These are phyloP conservation scores for Chlorella sp. DNA, from an alignment of 139 green algal genomes.

Conservation along the genomic window DNA sequence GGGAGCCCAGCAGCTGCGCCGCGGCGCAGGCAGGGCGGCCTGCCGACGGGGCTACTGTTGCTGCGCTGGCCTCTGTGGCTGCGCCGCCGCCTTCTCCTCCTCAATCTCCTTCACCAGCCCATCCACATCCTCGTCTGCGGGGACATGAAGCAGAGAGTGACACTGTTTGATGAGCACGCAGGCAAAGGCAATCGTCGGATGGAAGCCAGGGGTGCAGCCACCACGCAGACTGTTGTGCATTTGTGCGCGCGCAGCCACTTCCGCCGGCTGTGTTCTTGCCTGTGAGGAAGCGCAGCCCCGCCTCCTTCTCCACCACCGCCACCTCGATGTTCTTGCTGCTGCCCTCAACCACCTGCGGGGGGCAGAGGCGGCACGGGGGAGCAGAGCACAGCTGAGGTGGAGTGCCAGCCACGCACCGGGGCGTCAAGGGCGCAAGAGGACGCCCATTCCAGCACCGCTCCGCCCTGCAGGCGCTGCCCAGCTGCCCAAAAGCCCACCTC, in stretches of 20 bases:
- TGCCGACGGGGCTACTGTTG: neutral
- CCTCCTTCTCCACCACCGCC: constrained; percentile 83
- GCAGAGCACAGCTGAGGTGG: neutral
- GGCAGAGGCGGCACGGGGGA: neutral
- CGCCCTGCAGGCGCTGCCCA: constrained; percentile 69
- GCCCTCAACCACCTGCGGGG: constrained; percentile 57
- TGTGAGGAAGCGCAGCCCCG: constrained; percentile 68
- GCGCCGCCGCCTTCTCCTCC: constrained; percentile 88
- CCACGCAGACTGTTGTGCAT: too few species aligned
- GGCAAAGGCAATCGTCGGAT: too few species aligned
- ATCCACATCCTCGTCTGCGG: constrained; percentile 84
- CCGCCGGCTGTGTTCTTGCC: neutral
- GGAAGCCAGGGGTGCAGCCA: too few species aligned
- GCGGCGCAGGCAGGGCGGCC: too few species aligned
- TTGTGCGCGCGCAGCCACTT: too few species aligned
- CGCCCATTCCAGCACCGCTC: too few species aligned
- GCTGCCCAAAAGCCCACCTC: constrained; percentile 78
- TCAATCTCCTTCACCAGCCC: constrained; percentile 86
- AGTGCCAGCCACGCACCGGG: too few species aligned
- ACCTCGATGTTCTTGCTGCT: constrained; percentile 84
- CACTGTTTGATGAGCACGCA: too few species aligned
- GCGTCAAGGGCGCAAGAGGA: too few species aligned
- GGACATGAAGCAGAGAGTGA: neutral
- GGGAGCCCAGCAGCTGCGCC: too few species aligned
- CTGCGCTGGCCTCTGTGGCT: constrained; percentile 62